Evolutionary conservation across 345 rosid species (phyloP), one percentile per base, ranked within the genome.

Genomic region (Conringia planisiliqua): DNA sequence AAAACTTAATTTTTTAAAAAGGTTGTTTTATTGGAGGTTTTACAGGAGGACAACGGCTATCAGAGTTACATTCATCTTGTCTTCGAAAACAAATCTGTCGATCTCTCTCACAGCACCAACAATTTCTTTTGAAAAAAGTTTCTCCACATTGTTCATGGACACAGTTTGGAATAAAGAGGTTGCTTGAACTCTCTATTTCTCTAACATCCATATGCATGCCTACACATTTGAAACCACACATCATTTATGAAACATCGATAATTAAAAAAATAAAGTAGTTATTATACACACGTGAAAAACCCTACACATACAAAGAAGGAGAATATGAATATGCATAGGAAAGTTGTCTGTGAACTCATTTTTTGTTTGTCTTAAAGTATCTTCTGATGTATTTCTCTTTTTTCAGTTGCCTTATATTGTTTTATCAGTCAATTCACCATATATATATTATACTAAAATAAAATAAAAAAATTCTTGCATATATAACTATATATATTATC

Each of bases 81-180:
- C n/a, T 26, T 5, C 8, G 3, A 4, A 0, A 61, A 50, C 68
- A 71, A 16, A 48, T 13, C 2, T 6, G 11, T 48, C 0, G 43
- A 38, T 62, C 33, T 38, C 4, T 29, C 1, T 38, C 2, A 72
- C 70, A 72, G 4, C 76, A 62, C 76, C 76, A 72, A 72, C 76
- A 62, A 39, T 72, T 10, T n/a, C 54, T 32, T 72, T 62, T 1
- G 14, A 61, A 50, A 36, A 5, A n/a, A 8, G 10, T 2, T 0
- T 29, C 14, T 29, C n/a, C 0, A 36, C 75, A 71, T 8, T 3
- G 36, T 5, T 10, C 0, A 16, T 1, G 51, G 39, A 50, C 17
- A 71, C 75, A 61, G 4, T 10, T 27, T 61, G 30, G 22, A 48
- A 71, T 61, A 16, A 0, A 0, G 40, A 71, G 18, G 5, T 71